Evolutionary conservation across 176 grass and related monocot species (phyloP), one percentile per base, ranked within the genome.

Genomic region (Triticum dicoccoides): DNA sequence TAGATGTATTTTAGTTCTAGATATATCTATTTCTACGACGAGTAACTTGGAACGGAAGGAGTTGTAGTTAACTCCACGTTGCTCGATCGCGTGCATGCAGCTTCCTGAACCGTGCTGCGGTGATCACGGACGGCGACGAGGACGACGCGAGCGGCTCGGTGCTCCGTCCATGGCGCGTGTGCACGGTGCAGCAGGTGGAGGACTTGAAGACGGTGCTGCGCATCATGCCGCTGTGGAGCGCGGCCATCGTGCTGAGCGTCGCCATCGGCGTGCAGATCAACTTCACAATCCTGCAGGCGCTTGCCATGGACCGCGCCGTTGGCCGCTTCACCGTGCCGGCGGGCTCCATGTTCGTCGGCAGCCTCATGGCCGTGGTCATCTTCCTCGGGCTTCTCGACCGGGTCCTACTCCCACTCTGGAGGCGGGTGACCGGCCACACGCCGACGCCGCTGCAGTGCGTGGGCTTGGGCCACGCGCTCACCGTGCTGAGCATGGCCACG

Each of bases 131-230:
- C 63, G 89, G 89, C 21, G 89, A 96, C 52, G 30, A 21, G 39
- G 12, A 20, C 11, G 17, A 9, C 1, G 13, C 11, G 2, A 87
- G 87, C 33, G 76, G 82, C 7, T 44, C 87, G 11, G 75, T 54
- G 18, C 44, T 61, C 7, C 78, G 80, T 41, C 80, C 80, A 0
- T 97, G 92, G 94, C 74, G 68, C 3, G 66, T 94, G 0, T 97
- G 94, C 85, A 94, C 85, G 20, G 87, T 97, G 41, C 88, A 82
- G 83, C 68, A 97, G 77, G 89, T 94, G 73, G 92, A 92, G 44
- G 94, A 97, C 21, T 35, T 97, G 20, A 92, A 97, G 86, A 2
- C 82, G 11, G 61, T 94, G 29, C 42, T 90, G 35, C 87, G 92
- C 38, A 59, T 97, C 71, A 29, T 94, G n/a, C 89, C 94, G 23